Evolutionary conservation across 352 stramenopile species (phyloP), one percentile per base, ranked within the genome.

Genomic region (Globisporangium heterothallicum): DNA sequence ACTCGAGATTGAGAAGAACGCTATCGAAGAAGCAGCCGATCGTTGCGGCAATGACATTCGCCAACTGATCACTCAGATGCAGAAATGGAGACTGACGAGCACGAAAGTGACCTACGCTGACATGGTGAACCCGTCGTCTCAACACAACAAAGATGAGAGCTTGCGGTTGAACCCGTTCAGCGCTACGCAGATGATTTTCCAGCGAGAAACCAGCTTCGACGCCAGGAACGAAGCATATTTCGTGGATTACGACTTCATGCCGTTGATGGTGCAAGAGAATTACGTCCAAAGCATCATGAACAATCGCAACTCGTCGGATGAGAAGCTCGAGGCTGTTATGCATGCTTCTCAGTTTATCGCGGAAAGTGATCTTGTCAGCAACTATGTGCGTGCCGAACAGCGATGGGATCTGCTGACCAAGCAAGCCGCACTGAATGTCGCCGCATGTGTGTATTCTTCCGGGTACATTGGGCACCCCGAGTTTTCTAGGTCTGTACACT

Each of bases 171-270:
- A 92, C 53, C 81, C 96, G 43, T 99, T 99, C 72, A 97, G 97
- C 68, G 96, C 91, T 4, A 94, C 81, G 2, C 91, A 95, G 61
- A 70, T 85, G 47, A 98, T 98, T 47, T 91, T 98, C 57, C 85
- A 97, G 58, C 73, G 70, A 21, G 76, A 90, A 4, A 26, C 73
- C 6, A 72, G 71, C 19, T 95, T 96, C 52, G 70, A 89, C 7
- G 70, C 82, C 29, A 85, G 96, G 7, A 98, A 93, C 51, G 94
- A 99, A 68, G 92, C 94, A 9, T 99, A 98, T 70, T 99, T 99
- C 69, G 94, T 98, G 14, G 97, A 99, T 70, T 99, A 99, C 64
- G 93, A 97, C 66, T 74, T 99, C 32, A 96, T 98, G 70, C 97
- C 97, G 16, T 71, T 99, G 25, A 90, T 99, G 68, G 67, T 99